Conservation (phyloP, 352 stramenopile species). For the Globisporangium cylindrosporum region DNA sequence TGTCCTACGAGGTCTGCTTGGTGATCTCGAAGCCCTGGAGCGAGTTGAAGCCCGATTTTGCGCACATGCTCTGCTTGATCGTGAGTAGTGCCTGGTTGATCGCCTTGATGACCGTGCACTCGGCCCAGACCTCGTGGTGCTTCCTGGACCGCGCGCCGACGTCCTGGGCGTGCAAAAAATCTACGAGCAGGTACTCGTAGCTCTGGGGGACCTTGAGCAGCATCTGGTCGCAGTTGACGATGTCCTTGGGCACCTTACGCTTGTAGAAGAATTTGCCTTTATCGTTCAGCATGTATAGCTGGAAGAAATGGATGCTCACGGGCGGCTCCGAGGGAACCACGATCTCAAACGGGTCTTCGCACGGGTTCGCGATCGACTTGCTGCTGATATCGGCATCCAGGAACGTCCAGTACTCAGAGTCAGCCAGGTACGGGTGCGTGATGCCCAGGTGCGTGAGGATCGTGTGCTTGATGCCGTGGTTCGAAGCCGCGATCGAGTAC, state of each 20-base stretch:
- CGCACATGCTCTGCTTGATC: slow-evolving; percentile 18
- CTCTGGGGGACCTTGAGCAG: slow-evolving; percentile 18
- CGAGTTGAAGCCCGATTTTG: slow-evolving; percentile 15
- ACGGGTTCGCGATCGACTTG: slow-evolving; percentile 31
- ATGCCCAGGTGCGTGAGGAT: slow-evolving; percentile 38
- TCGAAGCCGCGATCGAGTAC: slow-evolving; percentile 43
- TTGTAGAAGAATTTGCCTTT: slow-evolving; percentile 28
- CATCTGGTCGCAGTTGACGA: slow-evolving; percentile 20
- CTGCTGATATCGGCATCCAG: slow-evolving; percentile 18
- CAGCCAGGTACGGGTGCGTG: slow-evolving; percentile 36
- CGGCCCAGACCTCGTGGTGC: slow-evolving; percentile 27
- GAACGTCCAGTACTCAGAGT: slow-evolving; percentile 45
- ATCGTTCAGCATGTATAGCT: slow-evolving; percentile 17
- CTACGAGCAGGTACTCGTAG: slow-evolving; percentile 19
- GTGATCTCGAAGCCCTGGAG: slow-evolving; percentile 13
- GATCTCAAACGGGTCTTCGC: slow-evolving; percentile 27
- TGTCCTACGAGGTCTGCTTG: neutral
- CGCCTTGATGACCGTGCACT: slow-evolving; percentile 27
- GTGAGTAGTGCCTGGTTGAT: slow-evolving; percentile 24
- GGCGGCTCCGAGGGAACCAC: slow-evolving; percentile 37
- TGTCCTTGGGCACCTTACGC: slow-evolving; percentile 19
- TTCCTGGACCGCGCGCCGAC: slow-evolving; percentile 7
- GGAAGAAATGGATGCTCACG: slow-evolving; percentile 53
- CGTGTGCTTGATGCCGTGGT: slow-evolving; percentile 55
- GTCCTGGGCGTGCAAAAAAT: slow-evolving; percentile 10